Evolutionary conservation across 768 basidiomycete species (phyloP), one percentile per base, ranked within the genome.

Genomic region (Clavaria fumosa): DNA sequence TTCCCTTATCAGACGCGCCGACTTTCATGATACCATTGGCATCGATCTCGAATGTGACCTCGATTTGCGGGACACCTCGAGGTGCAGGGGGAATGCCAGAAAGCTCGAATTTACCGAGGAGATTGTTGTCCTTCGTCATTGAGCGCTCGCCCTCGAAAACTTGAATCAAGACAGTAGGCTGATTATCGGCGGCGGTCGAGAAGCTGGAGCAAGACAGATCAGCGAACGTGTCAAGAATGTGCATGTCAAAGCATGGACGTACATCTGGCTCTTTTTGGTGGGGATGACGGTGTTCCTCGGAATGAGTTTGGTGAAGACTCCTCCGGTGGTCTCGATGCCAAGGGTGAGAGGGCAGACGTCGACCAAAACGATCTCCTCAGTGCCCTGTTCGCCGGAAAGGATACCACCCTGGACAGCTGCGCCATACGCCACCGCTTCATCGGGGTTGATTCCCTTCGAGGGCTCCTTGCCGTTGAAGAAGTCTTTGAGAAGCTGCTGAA

Each of bases 331-430:
- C 72, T 96, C 93, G 50, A 97, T 99, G 73, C 93, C 91, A 55
- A 96, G 86, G 21, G 93, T 93, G 27, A 97, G 73, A 19, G 93
- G 90, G 65, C 79, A 82, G 55, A 97, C 88, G 59, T 99, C 93
- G 52, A 99, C 85, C 40, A 99, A 80, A 44, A 96, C 80, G 45
- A 96, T 70, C 47, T 89, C 91, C 43, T 73, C 75, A 39, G 84
- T 85, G 44, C 80, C 82, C 55, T 85, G 80, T 51, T 88, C 89
- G 45, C 93, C 93, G 34, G 90, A 82, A 46, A 99, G 83, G 51
- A 99, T 93, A 64, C 88, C 93, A 61, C 86, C 93, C 62, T 99
- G 93, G 47, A 97, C 88, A 38, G 93, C 93, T 45, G 93, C 93
- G 70, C 93, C 93, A 52, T 95, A 96, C 32, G 93, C 90, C 48